phyloP scores from a whole-genome alignment of 1,139 yeast species.

The Geotrichum carabidarum region DNA sequence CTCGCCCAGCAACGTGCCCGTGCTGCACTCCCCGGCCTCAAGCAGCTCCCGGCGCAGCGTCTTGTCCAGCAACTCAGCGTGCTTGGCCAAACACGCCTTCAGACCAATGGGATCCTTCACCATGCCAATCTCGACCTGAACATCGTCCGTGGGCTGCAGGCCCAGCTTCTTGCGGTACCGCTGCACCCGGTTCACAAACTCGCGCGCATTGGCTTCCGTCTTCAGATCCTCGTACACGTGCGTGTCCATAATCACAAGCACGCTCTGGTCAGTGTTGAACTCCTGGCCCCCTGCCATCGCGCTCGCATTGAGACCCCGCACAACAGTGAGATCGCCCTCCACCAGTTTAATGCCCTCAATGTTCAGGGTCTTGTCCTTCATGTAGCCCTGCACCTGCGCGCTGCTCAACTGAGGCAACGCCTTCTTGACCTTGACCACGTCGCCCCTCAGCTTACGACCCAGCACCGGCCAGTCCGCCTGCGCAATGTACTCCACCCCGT shows the following conservation, averaged over 20 bases:
- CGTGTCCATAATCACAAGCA: conserved; percentile 81
- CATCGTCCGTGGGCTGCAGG: conserved; percentile 90
- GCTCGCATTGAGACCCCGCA: conserved; percentile 76
- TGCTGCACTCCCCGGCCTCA: conserved; percentile 23
- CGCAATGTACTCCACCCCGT: conserved; percentile 86
- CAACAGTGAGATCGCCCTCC: conserved; percentile 81
- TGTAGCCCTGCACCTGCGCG: conserved; percentile 72
- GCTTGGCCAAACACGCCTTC: conserved; percentile 56
- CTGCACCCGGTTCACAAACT: conserved; percentile 93
- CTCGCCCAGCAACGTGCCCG: conserved; percentile 54
- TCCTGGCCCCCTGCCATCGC: conserved; percentile 63
- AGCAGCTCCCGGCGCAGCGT: conserved; percentile 58
- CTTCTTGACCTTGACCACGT: conserved; percentile 88
- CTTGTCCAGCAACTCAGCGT: conserved; percentile 66
- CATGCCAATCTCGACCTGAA: conserved; percentile 73
- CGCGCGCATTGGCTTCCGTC: conserved; percentile 94
- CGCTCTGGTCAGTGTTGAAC: conserved; percentile 82
- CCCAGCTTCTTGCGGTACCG: conserved; percentile 96
- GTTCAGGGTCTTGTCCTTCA: conserved; percentile 64
- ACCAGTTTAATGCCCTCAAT: conserved; percentile 89
- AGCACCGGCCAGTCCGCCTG: conserved; percentile 99
- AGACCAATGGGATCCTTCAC: conserved; percentile 63
- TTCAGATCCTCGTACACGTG: conserved; percentile 81
- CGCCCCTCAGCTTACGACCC: conserved; percentile 94
- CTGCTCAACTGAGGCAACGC: conserved; percentile 81